Percentiles rank a stretch among this genome's conserved stretches.
These are phyloP conservation scores for Eutrema heterophyllum DNA, from an alignment of 345 rosid genomes.

Conservation along the genomic window DNA sequence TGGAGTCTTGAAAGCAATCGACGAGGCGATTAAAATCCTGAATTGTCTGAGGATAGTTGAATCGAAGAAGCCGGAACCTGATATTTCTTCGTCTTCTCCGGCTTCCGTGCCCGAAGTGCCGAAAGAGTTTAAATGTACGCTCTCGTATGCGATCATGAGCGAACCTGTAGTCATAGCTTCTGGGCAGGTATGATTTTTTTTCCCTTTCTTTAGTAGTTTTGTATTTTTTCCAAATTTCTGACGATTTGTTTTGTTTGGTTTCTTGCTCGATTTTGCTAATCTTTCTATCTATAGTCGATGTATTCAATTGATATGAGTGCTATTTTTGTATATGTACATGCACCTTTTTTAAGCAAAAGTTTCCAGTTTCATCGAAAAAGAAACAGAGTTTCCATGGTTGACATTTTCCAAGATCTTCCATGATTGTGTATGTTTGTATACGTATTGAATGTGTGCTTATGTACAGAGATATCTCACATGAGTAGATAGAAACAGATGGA, in stretches of 20 bases:
- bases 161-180: constrained; percentile 50
- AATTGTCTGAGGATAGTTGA: constrained; percentile 25
- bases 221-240: background rate
- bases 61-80: constrained; percentile 7
- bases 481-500: background rate
- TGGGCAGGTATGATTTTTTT: constrained; percentile 42
- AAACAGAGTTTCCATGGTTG: constrained; percentile 6
- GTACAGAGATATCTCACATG: background rate
- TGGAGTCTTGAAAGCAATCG: constrained; percentile 29
- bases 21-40: constrained; percentile 39
- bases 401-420: background rate
- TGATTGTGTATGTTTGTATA: background rate
- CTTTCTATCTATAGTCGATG: background rate
- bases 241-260: background rate
- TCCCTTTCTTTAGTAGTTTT: background rate
- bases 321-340: background rate
- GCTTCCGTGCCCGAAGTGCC: constrained; percentile 1
- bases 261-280: background rate
- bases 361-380: background rate
- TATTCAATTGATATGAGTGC: background rate
- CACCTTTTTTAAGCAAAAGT: background rate
- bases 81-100: background rate
- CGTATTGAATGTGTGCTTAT: background rate
- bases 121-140: constrained; percentile 22
- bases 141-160: constrained; percentile 30